phyloP scores from a whole-genome alignment of 345 rosid genomes.

The Geranium brycei region DNA sequence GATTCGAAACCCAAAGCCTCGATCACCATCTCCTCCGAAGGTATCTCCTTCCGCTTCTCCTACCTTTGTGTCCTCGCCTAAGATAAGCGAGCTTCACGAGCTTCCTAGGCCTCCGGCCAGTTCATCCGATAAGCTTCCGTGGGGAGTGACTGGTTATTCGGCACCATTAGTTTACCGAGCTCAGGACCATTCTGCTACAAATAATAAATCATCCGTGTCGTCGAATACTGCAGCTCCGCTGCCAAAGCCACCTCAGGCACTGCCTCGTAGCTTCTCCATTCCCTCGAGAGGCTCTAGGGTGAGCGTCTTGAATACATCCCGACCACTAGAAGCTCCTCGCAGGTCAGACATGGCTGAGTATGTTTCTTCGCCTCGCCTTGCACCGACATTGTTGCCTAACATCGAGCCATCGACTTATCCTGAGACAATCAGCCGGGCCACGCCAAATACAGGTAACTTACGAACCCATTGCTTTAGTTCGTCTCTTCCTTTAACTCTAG shows the following conservation, averaged over 20 bases:
- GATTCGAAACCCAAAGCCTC: conserved; percentile 37
- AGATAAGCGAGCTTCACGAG: conserved; percentile 93
- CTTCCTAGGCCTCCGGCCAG: conserved; percentile 87
- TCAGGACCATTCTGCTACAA: conserved; percentile 28
- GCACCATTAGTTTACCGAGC: conserved; percentile 59
- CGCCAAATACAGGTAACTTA: not conserved
- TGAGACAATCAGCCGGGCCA: not conserved
- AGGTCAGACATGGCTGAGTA: conserved; percentile 28
- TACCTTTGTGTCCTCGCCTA: conserved; percentile 62
- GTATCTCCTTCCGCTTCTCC: conserved; percentile 55
- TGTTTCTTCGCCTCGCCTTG: conserved; percentile 49
- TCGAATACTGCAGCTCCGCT: conserved; percentile 50
- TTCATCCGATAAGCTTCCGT: conserved; percentile 23
- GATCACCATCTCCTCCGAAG: conserved; percentile 44
- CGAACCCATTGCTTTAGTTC: not conserved
- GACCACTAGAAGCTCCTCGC: conserved; percentile 20
- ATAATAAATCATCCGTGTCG: conserved; percentile 18
- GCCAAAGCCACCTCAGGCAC: conserved; percentile 60
- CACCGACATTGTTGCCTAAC: conserved; percentile 41
- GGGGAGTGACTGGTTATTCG: conserved; percentile 40
- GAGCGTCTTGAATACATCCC: conserved; percentile 26
- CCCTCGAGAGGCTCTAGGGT: conserved; percentile 51
- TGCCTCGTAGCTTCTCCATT: conserved; percentile 77
- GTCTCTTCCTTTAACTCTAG: not conserved
- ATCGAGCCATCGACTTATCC: conserved; percentile 5